Evolutionary conservation across 169 alveolate genomes (phyloP), one percentile per base, ranked within the genome.

Genomic region (Fabrea salina): DNA sequence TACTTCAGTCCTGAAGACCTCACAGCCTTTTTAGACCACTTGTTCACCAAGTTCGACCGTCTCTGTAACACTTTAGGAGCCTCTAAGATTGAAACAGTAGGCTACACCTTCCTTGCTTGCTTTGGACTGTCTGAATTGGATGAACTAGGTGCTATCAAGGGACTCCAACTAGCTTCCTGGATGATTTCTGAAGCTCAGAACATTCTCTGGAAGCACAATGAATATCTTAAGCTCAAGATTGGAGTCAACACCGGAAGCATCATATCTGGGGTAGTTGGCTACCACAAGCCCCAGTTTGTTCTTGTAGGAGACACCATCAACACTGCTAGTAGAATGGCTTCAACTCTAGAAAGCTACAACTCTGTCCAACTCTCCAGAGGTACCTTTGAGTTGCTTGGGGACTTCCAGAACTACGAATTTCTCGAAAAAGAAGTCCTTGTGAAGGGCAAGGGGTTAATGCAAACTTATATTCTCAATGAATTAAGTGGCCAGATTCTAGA

Each of bases 251-350:
- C 97, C 58, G 99, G 99, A 13, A 82, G 92, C 68, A 98, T 96
- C 16, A 95, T 96, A 40, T 96, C 99, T 0, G 99, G 99, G 3
- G 98, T 98, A 16, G 98, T 98, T 0, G 99, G 99, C 4, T 91
- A 96, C 22, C 98, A 96, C 83, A 97, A 96, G 77, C 99, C 99
- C 11, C 97, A 97, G 88, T 98, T 96, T 89, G 96, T 98, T 22
- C 92, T 98, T 71, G 96, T 98, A 72, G 99, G 99, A n/a, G 99
- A 97, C 85, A 96, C 99, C 11, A 98, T 97, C 3, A 97, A 97
- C 86, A 97, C 99, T 3, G 98, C 99, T 27, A 91, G 98, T 43
- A 89, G 99, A 83, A 97, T 98, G 98, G 50, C 72, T 7, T 47
- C 79, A 1, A 70, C 79, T 25, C 35, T 70, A 25, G 19, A 70